Evolutionary conservation across 1,284 basidiomycete genomes (phyloP).

Genomic region (Mycena citricolor): DNA sequence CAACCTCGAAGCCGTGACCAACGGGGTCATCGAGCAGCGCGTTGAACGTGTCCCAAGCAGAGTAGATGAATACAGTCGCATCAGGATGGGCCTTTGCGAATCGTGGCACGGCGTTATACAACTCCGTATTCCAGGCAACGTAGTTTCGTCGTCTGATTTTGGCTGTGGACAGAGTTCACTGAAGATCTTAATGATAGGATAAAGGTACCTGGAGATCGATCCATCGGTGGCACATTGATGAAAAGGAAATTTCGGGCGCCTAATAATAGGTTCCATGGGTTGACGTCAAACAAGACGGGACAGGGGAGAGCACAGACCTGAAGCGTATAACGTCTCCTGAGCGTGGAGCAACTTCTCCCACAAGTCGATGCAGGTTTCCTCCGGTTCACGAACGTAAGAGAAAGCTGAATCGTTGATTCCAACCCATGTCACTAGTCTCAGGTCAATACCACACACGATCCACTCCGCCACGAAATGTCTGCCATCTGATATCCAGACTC

Average conservation of each 20-base stretch:
- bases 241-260: conserved; percentile 62
- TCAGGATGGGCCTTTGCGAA: conserved; percentile 45
- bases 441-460: conserved; percentile 1
- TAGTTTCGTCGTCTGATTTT: conserved; percentile 11
- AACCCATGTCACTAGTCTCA: conserved; percentile 67
- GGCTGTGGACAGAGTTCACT: neutral
- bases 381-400: neutral
- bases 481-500: conserved; percentile 3
- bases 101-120: conserved; percentile 31
- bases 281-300: neutral
- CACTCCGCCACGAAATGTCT: conserved; percentile 1
- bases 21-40: conserved; percentile 45
- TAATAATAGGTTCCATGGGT: conserved; percentile 1
- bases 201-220: conserved; percentile 46
- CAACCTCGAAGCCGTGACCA: conserved; percentile 39
- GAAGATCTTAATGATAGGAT: neutral
- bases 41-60: conserved; percentile 47
- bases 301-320: conserved; percentile 35
- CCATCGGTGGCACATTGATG: conserved; percentile 60
- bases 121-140: conserved; percentile 46
- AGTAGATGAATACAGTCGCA: conserved; percentile 48
- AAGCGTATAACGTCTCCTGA: conserved; percentile 48
- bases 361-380: conserved; percentile 20
- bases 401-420: conserved; percentile 67
- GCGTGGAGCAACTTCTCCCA: conserved; percentile 36